phyloP scores from a whole-genome alignment of 1,139 yeast genomes.

The Sugiyamaella novakii region DNA sequence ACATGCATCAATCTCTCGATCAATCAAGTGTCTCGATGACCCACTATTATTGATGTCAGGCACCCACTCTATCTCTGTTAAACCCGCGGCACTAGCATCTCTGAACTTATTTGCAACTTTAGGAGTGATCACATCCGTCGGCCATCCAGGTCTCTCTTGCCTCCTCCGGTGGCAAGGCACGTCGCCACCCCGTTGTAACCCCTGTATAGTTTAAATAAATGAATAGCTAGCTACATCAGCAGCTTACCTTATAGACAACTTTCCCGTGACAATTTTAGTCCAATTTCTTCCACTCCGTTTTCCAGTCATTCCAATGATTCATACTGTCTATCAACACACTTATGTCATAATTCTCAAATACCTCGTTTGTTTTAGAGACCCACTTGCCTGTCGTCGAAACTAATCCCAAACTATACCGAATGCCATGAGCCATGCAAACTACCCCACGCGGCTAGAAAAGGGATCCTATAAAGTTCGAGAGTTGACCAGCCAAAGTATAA shows the following conservation, averaged over 20 bases:
- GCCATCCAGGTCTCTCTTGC: too few relatives aligned
- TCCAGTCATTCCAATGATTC: conserved; percentile 51
- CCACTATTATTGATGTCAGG: background rate
- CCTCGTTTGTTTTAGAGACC: conserved; percentile 39
- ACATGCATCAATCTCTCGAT: background rate
- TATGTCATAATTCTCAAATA: conserved; percentile 41
- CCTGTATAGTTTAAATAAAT: too few relatives aligned
- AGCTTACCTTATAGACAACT: conserved; percentile 43
- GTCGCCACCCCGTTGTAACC: too few relatives aligned
- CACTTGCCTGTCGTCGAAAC: conserved; percentile 27
- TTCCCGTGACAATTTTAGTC: conserved; percentile 61
- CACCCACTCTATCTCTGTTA: too few relatives aligned
- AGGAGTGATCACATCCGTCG: too few relatives aligned
- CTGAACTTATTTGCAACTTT: too few relatives aligned
- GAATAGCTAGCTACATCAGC: background rate
- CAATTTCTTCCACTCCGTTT: conserved; percentile 54
- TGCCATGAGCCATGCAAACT: conserved; percentile 36
- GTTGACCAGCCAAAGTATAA: conserved; percentile 30
- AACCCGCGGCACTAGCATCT: too few relatives aligned
- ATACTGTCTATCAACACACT: conserved; percentile 57
- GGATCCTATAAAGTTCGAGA: conserved; percentile 34
- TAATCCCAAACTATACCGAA: conserved; percentile 38
- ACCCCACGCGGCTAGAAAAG: conserved; percentile 37
- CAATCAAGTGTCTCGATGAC: background rate
- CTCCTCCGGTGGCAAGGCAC: too few relatives aligned